These are phyloP conservation scores for Tetrahymena elliotti DNA, from an alignment of 73 alveolate species.

Conservation along the genomic window DNA sequence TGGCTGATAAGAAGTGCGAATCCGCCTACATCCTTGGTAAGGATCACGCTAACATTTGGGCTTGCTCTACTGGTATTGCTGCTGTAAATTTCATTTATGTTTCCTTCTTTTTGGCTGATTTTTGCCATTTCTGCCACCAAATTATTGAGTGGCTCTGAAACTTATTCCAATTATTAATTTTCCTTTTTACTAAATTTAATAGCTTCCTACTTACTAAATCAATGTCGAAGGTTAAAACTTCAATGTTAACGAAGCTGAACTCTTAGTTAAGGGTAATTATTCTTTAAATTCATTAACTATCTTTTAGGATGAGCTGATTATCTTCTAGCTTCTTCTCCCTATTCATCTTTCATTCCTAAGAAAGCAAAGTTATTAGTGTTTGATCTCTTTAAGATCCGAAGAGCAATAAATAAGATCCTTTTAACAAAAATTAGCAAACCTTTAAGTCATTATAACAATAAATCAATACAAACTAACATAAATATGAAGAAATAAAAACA, in stretches of 20 bases:
- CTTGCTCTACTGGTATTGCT: not conserved
- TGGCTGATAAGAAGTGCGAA: constrained; percentile 1
- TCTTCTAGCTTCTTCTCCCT: not conserved
- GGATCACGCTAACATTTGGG: not conserved
- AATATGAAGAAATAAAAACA: not conserved
- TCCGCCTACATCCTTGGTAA: not conserved
- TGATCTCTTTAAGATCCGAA: not conserved
- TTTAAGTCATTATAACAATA: not conserved
- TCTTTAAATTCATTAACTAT: not conserved
- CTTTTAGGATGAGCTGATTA: not conserved
- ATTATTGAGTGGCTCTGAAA: not conserved
- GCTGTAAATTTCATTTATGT: not conserved
- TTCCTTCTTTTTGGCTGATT: not conserved
- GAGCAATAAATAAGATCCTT: not conserved
- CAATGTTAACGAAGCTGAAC: not conserved
- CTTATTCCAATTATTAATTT: not conserved
- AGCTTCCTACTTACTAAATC: not conserved
- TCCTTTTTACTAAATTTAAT: not conserved
- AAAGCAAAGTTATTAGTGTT: not conserved
- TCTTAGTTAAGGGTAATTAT: not conserved
- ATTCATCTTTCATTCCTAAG: not conserved
- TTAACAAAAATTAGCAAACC: not conserved
- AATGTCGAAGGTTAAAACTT: not conserved
- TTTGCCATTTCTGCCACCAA: not conserved
- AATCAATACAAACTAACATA: too few relatives aligned